Conservation (phyloP, 163 green algal species). For the Scenedesmus sp. region DNA sequence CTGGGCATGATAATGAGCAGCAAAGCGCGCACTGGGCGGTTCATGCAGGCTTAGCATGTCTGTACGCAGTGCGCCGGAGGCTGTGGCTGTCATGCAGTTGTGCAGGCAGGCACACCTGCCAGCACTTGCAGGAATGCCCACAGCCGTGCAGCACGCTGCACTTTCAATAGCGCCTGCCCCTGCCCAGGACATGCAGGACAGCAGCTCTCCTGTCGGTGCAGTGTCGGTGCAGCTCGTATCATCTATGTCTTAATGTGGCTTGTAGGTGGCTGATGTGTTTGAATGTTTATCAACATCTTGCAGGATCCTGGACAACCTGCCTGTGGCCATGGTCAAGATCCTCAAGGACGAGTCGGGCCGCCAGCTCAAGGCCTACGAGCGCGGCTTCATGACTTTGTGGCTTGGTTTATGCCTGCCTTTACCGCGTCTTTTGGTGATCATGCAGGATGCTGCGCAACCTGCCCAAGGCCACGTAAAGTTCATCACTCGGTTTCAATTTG, state of each 20-base stretch:
- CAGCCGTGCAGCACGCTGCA: background rate
- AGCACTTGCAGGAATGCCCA: background rate
- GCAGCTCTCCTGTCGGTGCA: background rate
- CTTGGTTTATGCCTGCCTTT: too few relatives aligned
- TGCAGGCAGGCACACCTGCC: background rate
- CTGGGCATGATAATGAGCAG: too few relatives aligned
- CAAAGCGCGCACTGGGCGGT: too few relatives aligned
- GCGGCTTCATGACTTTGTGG: constrained; percentile 74
- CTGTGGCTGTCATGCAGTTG: background rate
- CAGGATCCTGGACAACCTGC: constrained; percentile 65
- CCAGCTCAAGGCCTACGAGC: constrained; percentile 94
- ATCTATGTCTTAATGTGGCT: background rate
- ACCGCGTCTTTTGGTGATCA: too few relatives aligned
- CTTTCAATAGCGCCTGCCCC: background rate
- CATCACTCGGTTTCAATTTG: too few relatives aligned
- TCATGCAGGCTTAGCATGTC: too few relatives aligned
- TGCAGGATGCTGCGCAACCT: too few relatives aligned
- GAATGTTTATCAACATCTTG: background rate
- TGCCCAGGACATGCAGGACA: background rate
- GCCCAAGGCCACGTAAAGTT: too few relatives aligned
- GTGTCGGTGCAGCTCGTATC: background rate
- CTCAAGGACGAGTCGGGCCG: constrained; percentile 73
- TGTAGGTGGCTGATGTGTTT: too few relatives aligned
- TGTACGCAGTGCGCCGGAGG: background rate
- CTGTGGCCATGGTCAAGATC: constrained; percentile 92